Evolutionary conservation across 768 basidiomycete species (phyloP).

Genomic region (Lactarius deliciosus): DNA sequence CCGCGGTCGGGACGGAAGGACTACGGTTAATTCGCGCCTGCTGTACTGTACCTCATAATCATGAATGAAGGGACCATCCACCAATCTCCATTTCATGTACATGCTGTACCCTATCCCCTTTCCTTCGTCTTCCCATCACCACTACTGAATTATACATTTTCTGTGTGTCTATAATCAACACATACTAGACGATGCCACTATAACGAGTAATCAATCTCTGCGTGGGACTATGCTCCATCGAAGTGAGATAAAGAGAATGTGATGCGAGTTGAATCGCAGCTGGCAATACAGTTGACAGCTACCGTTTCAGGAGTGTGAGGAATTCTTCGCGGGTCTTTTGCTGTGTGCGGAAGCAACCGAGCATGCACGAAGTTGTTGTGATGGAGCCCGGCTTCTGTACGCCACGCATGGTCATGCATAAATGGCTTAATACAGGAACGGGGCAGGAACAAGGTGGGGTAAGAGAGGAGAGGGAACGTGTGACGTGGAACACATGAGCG

Average conservation of each 20-base stretch:
- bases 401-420: conserved; percentile 99
- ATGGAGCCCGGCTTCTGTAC: conserved; percentile 97
- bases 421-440: conserved; percentile 56
- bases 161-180: conserved; percentile 8
- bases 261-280: conserved; percentile 51
- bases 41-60: background rate
- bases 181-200: conserved; percentile 3
- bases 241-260: conserved; percentile 32
- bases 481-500: conserved; percentile 15
- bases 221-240: conserved; percentile 5
- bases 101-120: background rate
- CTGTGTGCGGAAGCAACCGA: conserved; percentile 97
- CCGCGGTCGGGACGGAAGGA: conserved; percentile 54
- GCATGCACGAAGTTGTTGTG: conserved; percentile 96
- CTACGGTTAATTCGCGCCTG: conserved; percentile 33
- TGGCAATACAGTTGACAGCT: conserved; percentile 19
- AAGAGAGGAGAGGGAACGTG: conserved; percentile 13
- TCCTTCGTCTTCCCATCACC: background rate
- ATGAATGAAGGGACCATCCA: background rate
- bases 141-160: conserved; percentile 26
- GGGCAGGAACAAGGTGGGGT: conserved; percentile 6
- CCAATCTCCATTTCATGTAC: conserved; percentile 3
- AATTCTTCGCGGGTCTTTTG: conserved; percentile 99
- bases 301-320: conserved; percentile 73
- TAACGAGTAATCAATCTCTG: conserved; percentile 21